Conservation (phyloP, 1,139 yeast genomes). For the Zhuliangozyma blackwelliae region DNA sequence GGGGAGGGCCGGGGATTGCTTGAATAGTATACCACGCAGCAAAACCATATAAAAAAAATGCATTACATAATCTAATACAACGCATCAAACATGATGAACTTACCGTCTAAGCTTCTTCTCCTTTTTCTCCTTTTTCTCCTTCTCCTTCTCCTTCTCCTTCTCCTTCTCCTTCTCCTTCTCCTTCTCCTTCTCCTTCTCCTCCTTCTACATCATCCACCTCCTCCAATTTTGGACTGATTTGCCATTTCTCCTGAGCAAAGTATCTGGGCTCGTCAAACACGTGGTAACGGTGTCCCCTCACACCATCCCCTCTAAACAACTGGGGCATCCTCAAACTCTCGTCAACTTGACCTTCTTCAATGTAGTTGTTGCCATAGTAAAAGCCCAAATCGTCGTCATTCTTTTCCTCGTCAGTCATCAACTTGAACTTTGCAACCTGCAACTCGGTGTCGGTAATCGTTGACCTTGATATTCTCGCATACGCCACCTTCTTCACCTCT, state of each 20-base stretch:
- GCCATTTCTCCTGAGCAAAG: conserved; percentile 35
- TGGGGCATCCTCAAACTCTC: conserved; percentile 72
- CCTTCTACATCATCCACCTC: conserved; percentile 1
- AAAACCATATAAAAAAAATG: too few species aligned
- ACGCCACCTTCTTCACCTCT: conserved; percentile 81
- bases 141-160: background rate
- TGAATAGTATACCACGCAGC: too few species aligned
- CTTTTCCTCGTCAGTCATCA: conserved; percentile 44
- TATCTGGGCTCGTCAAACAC: conserved; percentile 91
- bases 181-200: conserved; percentile 1
- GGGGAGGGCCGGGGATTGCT: background rate
- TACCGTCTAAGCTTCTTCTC: background rate
- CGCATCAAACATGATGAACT: too few species aligned
- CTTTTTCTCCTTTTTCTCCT: background rate
- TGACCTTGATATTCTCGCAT: conserved; percentile 90
- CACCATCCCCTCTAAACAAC: conserved; percentile 88
- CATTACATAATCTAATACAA: too few species aligned
- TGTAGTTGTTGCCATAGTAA: conserved; percentile 52
- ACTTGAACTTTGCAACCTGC: conserved; percentile 88
- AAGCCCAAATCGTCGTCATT: conserved; percentile 35
- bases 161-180: background rate
- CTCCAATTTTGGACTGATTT: conserved; percentile 1
- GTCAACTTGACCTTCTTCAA: conserved; percentile 55
- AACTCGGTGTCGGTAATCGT: conserved; percentile 95
- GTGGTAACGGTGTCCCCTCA: conserved; percentile 88